Conservation (phyloP, 164 flowering plant genomes). For the Magnolia officinalis region DNA sequence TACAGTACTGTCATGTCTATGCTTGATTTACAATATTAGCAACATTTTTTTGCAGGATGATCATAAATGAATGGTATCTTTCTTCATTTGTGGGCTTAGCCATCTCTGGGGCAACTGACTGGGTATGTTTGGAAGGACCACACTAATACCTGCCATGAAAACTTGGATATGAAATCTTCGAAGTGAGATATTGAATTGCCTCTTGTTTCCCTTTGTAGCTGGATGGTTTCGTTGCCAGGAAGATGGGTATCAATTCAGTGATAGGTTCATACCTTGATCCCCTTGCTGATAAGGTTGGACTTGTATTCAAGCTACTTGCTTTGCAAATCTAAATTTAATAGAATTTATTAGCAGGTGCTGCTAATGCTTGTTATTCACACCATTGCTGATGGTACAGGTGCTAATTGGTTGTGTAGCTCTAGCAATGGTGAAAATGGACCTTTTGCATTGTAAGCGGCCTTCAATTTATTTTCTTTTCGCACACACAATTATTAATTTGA, state of each 20-base stretch:
- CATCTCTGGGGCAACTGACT: constrained; percentile 82
- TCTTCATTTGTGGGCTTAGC: constrained; percentile 76
- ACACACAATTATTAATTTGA: too few species aligned
- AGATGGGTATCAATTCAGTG: constrained; percentile 84
- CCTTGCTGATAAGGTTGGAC: constrained; percentile 85
- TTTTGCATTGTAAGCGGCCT: constrained; percentile 69
- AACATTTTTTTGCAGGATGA: constrained; percentile 62
- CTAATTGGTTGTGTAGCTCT: constrained; percentile 89
- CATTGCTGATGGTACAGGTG: constrained; percentile 43
- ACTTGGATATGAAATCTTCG: neutral
- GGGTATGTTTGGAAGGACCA: constrained; percentile 46
- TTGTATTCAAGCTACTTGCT: neutral
- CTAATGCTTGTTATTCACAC: neutral
- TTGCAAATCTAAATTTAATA: neutral
- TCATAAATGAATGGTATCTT: constrained; percentile 72
- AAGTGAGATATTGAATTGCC: neutral
- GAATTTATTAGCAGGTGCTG: neutral
- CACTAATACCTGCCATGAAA: neutral
- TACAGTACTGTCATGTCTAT: too few species aligned
- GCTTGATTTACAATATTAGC: neutral
- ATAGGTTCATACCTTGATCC: constrained; percentile 98
- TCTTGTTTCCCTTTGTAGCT: constrained; percentile 42
- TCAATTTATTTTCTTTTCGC: neutral
- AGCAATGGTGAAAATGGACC: constrained; percentile 83
- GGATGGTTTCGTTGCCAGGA: constrained; percentile 90